Evolutionary conservation across 345 rosid species (phyloP).

Genomic region (Eucalyptus grandis): DNA sequence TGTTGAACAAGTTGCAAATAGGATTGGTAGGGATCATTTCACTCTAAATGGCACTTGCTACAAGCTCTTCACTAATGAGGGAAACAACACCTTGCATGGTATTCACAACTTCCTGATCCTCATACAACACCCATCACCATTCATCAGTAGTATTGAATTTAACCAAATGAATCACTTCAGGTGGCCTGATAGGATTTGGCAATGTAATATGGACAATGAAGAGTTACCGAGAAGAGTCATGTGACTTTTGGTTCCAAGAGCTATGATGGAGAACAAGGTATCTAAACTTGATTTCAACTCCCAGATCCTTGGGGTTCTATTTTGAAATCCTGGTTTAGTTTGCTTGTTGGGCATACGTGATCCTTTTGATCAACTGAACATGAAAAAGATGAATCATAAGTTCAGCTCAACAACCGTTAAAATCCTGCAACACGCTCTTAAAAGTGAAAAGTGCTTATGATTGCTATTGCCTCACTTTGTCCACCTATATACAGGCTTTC

Average conservation of each 20-base stretch:
- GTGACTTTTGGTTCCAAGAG: slow-evolving; percentile 44
- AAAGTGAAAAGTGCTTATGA: neutral
- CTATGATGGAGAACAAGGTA: slow-evolving; percentile 70
- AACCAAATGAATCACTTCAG: neutral
- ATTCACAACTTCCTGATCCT: neutral
- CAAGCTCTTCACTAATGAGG: slow-evolving; percentile 52
- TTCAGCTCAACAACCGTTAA: neutral
- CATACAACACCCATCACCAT: neutral
- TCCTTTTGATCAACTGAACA: neutral
- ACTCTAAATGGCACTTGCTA: slow-evolving; percentile 38
- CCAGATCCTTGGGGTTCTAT: neutral
- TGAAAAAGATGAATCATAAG: neutral
- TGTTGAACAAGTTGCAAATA: slow-evolving; percentile 77
- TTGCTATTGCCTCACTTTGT: neutral
- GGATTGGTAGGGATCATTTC: slow-evolving; percentile 56
- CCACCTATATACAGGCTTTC: slow-evolving; percentile 36
- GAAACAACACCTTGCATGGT: slow-evolving; percentile 77
- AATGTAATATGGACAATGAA: slow-evolving; percentile 54
- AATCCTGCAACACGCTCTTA: neutral
- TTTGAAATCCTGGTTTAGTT: too few species aligned
- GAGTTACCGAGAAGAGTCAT: slow-evolving; percentile 20
- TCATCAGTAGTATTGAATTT: neutral
- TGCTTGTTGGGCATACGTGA: neutral
- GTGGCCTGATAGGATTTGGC: slow-evolving; percentile 51
- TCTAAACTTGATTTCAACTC: neutral